Conservation (phyloP, 495 filamentous ascomycete species). For the Aspergillus coremiiformis region DNA sequence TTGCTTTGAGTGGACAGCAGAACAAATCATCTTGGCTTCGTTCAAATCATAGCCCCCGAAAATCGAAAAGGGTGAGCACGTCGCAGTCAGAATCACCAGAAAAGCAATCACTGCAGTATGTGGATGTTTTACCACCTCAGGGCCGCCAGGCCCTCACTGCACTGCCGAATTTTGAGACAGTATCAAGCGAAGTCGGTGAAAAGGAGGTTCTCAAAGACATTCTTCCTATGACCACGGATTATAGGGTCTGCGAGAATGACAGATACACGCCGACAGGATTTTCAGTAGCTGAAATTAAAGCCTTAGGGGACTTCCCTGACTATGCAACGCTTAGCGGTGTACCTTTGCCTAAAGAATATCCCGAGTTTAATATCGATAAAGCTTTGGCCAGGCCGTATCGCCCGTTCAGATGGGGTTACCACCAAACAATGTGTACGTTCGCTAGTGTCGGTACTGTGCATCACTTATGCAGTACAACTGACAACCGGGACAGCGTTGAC, state of each 20-base stretch:
- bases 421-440: slow-evolving; percentile 86
- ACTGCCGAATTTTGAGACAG: slow-evolving; percentile 15
- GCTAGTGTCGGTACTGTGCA: background rate
- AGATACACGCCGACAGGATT: slow-evolving; percentile 52
- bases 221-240: slow-evolving; percentile 41
- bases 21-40: slow-evolving; percentile 10
- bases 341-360: slow-evolving; percentile 60
- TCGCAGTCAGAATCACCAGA: slow-evolving; percentile 51
- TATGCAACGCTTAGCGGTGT: slow-evolving; percentile 75
- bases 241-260: slow-evolving; percentile 28
- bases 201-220: slow-evolving; percentile 25
- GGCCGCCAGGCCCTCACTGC: slow-evolving; percentile 43
- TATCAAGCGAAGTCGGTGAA: slow-evolving; percentile 24
- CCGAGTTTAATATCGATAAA: slow-evolving; percentile 55
- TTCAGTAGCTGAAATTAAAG: slow-evolving; percentile 62
- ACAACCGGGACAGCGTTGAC: slow-evolving; percentile 51
- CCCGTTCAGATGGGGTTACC: slow-evolving; percentile 81
- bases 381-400: slow-evolving; percentile 65
- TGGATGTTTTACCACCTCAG: slow-evolving; percentile 49
- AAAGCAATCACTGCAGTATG: slow-evolving; percentile 37
- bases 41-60: slow-evolving; percentile 25
- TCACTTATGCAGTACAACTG: slow-evolving; percentile 8
- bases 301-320: slow-evolving; percentile 74
- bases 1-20: slow-evolving; percentile 6
- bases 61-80: slow-evolving; percentile 44